These are phyloP conservation scores for Solanum virginianum DNA, from an alignment of 257 asterid species.

Conservation along the genomic window DNA sequence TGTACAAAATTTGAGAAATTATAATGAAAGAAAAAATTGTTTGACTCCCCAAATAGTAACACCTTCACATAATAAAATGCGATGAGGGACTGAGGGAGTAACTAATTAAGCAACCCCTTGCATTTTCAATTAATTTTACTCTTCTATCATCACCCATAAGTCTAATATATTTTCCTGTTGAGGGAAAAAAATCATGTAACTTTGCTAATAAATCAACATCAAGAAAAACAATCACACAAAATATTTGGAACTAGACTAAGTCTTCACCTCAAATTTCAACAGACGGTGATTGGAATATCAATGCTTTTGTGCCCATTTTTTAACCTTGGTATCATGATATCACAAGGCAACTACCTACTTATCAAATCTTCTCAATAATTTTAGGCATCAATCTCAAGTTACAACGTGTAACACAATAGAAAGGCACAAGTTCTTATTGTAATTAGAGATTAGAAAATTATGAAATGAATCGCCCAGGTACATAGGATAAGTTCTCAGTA, in stretches of 20 bases:
- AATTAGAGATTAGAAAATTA: not conserved
- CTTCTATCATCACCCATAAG: not conserved
- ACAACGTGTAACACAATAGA: not conserved
- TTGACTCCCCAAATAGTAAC: too few species aligned
- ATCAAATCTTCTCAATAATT: not conserved
- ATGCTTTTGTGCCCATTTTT: too few species aligned
- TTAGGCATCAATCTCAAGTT: not conserved
- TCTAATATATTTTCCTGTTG: not conserved
- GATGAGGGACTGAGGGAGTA: not conserved
- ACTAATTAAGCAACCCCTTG: not conserved
- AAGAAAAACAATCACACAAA: too few species aligned
- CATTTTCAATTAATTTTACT: not conserved
- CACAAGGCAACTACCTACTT: not conserved
- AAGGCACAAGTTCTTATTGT: not conserved
- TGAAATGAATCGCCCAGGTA: not conserved
- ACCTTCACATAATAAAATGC: too few species aligned
- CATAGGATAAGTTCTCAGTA: not conserved
- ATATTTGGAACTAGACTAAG: too few species aligned
- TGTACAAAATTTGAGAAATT: too few species aligned
- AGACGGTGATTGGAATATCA: too few species aligned
- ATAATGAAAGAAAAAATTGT: too few species aligned
- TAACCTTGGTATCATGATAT: too few species aligned
- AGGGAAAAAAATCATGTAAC: not conserved
- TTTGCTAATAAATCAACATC: not conserved
- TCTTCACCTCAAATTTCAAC: too few species aligned